Evolutionary conservation across 768 basidiomycete species (phyloP).

Genomic region (Sporobolomyces roseus): DNA sequence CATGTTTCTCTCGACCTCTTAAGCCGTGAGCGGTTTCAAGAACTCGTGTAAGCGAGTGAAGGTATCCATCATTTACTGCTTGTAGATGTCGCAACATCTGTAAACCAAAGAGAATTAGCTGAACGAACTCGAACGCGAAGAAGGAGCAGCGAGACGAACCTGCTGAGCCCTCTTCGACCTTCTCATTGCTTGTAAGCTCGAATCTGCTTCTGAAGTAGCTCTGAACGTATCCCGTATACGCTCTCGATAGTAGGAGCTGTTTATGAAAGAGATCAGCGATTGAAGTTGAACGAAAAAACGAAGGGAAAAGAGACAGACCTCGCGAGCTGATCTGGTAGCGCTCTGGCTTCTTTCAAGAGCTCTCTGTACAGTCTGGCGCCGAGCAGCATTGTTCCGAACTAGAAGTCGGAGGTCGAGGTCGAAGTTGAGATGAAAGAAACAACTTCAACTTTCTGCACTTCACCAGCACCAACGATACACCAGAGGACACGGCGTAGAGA

Average conservation of each 20-base stretch:
- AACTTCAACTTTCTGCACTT: neutral
- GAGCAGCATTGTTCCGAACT: conserved; percentile 11
- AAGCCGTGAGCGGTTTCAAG: conserved; percentile 30
- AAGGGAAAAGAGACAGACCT: conserved; percentile 7
- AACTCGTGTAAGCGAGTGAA: conserved; percentile 16
- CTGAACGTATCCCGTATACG: neutral
- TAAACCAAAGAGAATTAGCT: neutral
- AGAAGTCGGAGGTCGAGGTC: neutral
- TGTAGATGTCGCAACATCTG: conserved; percentile 34
- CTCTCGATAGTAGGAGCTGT: conserved; percentile 15
- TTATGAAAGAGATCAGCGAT: neutral
- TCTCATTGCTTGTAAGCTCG: neutral
- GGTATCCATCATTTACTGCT: conserved; percentile 39
- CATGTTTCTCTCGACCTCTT: conserved; percentile 15
- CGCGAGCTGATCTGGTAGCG: conserved; percentile 9
- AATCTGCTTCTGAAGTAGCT: neutral
- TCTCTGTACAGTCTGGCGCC: conserved; percentile 24
- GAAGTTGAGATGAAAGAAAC: neutral
- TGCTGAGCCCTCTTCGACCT: conserved; percentile 15
- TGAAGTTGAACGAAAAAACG: neutral
- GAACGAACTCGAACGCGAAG: neutral
- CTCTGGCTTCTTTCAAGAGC: conserved; percentile 17
- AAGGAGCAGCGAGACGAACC: neutral
- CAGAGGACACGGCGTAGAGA: too few species aligned
- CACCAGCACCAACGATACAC: too few species aligned